Conservation (phyloP, 305 asterid genomes). For the Fraxinus dipetala region DNA sequence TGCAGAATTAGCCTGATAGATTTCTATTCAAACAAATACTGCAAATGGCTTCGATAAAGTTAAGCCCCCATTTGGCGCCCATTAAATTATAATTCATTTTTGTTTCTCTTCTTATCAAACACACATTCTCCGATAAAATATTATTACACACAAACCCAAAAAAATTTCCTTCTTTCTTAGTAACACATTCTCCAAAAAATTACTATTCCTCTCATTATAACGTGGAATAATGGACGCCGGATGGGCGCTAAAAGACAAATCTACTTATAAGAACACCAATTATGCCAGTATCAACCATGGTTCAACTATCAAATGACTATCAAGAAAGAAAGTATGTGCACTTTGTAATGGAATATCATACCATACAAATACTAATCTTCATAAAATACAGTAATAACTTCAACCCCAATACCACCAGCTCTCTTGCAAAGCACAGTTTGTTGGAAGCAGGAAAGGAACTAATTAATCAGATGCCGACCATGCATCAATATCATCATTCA, state of each 20-base stretch:
- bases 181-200: too few relatives aligned
- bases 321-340: not conserved
- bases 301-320: not conserved
- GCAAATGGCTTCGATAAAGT: not conserved
- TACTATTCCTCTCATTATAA: too few relatives aligned
- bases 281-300: not conserved
- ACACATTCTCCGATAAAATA: too few relatives aligned
- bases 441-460: not conserved
- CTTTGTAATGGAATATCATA: not conserved
- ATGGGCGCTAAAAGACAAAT: not conserved
- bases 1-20: not conserved
- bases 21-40: not conserved
- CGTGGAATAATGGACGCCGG: too few relatives aligned
- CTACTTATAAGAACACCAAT: not conserved
- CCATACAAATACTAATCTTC: not conserved
- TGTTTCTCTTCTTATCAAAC: too few relatives aligned
- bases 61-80: too few relatives aligned
- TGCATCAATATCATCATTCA: not conserved
- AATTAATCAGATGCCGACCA: not conserved
- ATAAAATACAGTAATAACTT: not conserved
- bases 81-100: too few relatives aligned
- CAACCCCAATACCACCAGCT: not conserved
- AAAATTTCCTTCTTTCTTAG: too few relatives aligned
- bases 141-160: too few relatives aligned
- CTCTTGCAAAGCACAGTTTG: not conserved